A percentile compares a stretch with the other conserved stretches of the same genome.
phyloP scores from a whole-genome alignment of 176 grass and related monocot species.

The Oryza rufipogon region DNA sequence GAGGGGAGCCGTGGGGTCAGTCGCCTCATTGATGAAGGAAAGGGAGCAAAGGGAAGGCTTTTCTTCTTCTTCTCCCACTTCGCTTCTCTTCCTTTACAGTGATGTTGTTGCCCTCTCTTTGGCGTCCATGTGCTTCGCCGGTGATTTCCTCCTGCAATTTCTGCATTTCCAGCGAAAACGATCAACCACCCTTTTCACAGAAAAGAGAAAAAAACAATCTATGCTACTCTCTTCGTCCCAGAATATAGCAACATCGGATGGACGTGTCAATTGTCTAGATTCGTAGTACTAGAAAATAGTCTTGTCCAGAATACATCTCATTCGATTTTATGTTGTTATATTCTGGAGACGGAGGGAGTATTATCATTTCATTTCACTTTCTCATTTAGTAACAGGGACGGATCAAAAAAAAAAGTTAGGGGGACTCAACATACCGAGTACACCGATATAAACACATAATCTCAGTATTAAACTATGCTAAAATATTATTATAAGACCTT shows the following conservation, averaged over 20 bases:
- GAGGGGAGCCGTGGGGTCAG: slow-evolving; percentile 34
- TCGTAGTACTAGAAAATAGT: no score
- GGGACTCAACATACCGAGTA: no score
- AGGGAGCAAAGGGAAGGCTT: neutral
- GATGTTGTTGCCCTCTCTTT: neutral
- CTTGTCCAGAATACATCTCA: no score
- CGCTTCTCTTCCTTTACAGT: neutral
- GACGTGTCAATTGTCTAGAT: no score
- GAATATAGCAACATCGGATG: no score
- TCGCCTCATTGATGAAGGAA: slow-evolving; percentile 47
- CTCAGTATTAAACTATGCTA: no score
- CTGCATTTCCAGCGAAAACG: neutral
- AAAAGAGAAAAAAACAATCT: neutral
- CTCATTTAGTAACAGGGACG: neutral
- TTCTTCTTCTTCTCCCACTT: neutral
- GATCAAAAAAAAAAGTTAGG: no score
- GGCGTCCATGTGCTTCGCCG: slow-evolving; percentile 23
- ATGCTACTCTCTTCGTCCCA: neutral
- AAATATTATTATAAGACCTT: no score
- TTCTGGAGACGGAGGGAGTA: no score
- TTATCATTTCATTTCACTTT: neutral
- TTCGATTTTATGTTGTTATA: no score
- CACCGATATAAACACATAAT: no score
- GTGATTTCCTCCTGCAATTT: neutral
- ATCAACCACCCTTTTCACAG: neutral